Base-by-base conservation (phyloP, 495 filamentous ascomycete species). In the Neurospora pannonica region DNA sequence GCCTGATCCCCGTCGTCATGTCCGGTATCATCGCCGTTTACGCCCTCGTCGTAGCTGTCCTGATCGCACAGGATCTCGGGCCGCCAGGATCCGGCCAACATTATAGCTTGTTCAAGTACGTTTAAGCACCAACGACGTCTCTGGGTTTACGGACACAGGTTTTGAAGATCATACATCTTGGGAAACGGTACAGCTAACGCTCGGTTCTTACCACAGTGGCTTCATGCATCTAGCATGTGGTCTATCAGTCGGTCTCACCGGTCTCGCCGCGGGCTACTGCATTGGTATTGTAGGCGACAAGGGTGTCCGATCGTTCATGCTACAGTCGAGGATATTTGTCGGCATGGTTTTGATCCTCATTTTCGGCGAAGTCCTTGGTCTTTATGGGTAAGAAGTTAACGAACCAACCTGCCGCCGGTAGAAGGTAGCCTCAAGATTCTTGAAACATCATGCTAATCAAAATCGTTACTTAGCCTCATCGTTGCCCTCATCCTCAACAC, bases 21-120 rank as follows among this genome's bases (percentile, higher is more conserved):
- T 97, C 96, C 80, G 96, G 96, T 88, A 99, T 99, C 80, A 94
- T 99, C 77, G 96, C 96, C 42, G 97, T 99, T 76, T 99, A 99
- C 85, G 90, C 94, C 42, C 92, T 99, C 67, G 96, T 99, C 76
- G 93, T 99, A 76, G 90, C 95, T 21, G 96, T 99, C 78, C 88
- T 99, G 39, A 98, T 98, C 80, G 92, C 94, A 19, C 90, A 91
- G 77, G 92, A 95, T 77, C 88, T 98, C 80, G 85, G 84, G 8
- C 93, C 94, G 10, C 89, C 91, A 24, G 77, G 76, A 17, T 85
- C 87, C 48, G 77, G 79, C 3, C 80, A 88, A 71, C 83, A 86
- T 76, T 95, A 95, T 82, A 92, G 89, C 75, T 88, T 98, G 75
- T 99, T 95, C 83, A 91, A 89, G 92, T 94, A 87, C 71, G 90